Base-by-base conservation (phyloP, 2,329 filamentous ascomycete genomes). In the Diaporthe eres region DNA sequence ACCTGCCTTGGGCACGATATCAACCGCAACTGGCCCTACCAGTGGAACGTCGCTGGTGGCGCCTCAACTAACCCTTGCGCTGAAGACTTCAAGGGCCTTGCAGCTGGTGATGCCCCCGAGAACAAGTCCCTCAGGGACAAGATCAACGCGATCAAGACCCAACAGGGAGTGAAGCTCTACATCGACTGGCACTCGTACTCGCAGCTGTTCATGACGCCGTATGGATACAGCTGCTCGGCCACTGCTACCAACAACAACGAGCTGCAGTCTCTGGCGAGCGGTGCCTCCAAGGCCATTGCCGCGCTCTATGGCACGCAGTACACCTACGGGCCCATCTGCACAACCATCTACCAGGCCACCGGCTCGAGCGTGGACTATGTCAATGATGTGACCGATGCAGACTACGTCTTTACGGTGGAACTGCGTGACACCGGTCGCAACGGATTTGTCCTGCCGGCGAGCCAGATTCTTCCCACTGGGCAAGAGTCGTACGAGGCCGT, bases 171-270 rank as follows among this genome's bases (percentile, higher is more conserved):
- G 58, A 83, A 85, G 75, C 79, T 86, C 22, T 87, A 85, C 81
- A 84, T 87, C 80, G 85, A 87, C 78, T 84, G 85, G 72, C 85
- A 87, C 79, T 81, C 83, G 1, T 86, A 86, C 80, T 81, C 81
- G 2, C 83, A 85, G 57, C 85, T 90, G 44, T 87, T 92, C 75
- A 86, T 90, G 75, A 85, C 85, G 47, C 86, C 89, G 1, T 93
- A 92, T 79, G 91, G 91, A 49, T 92, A 91, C 83, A 88, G 87
- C 4, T 92, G 90, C 84, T 83, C 82, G 31, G 84, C 82, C 22
- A 81, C 84, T 17, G 81, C 88, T 7, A 82, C 85, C 70, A 88
- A 90, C 76, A 83, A 89, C 74, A 80, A 84, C 10, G 84, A 87
- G 72, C 87, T 90, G 76, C 85, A 88, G 78, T 80, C 82, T 0